phyloP scores from a whole-genome alignment of 345 rosid genomes.

The Eucalyptus microcorys region DNA sequence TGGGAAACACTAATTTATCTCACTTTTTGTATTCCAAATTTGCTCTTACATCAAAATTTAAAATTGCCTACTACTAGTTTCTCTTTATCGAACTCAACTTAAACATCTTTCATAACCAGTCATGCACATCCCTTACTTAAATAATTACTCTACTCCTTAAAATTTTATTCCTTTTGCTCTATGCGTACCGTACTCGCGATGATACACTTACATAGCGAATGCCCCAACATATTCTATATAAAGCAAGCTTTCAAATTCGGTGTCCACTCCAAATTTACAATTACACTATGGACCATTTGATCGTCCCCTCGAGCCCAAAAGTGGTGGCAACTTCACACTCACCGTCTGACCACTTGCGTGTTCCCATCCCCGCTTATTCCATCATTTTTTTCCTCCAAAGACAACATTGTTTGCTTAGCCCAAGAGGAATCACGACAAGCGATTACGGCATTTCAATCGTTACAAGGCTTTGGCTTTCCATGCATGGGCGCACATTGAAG shows the following conservation, averaged over 20 bases:
- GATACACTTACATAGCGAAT: not conserved
- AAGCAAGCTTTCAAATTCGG: not conserved
- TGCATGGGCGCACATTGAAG: not conserved
- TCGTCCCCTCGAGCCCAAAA: not conserved
- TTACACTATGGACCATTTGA: not conserved
- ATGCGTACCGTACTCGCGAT: fast-evolving
- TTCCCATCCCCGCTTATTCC: not conserved
- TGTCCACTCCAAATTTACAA: not conserved
- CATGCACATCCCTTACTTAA: not conserved
- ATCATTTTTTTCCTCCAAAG: not conserved
- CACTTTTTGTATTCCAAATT: not conserved
- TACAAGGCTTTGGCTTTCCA: not conserved
- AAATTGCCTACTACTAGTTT: not conserved
- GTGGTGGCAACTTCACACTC: not conserved
- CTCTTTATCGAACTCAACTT: not conserved
- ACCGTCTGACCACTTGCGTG: not conserved
- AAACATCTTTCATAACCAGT: not conserved
- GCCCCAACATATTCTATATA: not conserved
- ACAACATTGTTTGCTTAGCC: not conserved
- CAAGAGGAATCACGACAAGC: not conserved
- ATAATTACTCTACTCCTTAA: not conserved
- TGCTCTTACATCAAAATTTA: not conserved
- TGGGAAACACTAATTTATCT: not conserved
- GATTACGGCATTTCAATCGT: not conserved
- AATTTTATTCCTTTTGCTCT: not conserved